These are phyloP conservation scores for Suillus variegatus DNA, from an alignment of 768 basidiomycete genomes.

Conservation along the genomic window DNA sequence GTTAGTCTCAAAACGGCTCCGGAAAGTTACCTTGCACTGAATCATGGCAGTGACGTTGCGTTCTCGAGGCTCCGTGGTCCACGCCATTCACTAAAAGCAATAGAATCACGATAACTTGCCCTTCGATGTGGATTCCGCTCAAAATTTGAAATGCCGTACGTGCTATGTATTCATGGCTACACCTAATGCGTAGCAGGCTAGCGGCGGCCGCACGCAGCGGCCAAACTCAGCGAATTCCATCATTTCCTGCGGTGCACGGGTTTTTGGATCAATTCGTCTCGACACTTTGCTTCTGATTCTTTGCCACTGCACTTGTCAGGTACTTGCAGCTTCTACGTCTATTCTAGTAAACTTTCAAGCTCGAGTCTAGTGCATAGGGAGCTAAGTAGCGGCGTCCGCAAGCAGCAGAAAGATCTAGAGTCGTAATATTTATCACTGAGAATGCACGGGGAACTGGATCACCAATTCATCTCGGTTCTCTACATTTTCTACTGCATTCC, in stretches of 20 bases:
- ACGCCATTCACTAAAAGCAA: not conserved
- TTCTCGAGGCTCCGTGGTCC: not conserved
- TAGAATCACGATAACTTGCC: not conserved
- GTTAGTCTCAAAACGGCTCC: not conserved
- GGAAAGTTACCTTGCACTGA: not conserved
- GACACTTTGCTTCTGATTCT: not conserved
- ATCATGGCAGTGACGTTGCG: not conserved
- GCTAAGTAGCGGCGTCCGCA: not conserved
- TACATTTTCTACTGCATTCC: not conserved
- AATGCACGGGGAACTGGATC: not conserved
- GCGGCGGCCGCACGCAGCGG: not conserved
- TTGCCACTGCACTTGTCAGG: not conserved
- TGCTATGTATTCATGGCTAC: not conserved
- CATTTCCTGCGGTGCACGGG: not conserved
- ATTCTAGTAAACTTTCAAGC: not conserved
- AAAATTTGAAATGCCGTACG: constrained; percentile 3
- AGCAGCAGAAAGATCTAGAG: not conserved
- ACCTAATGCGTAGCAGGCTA: not conserved
- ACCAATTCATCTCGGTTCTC: not conserved
- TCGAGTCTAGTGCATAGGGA: not conserved
- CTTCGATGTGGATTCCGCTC: not conserved
- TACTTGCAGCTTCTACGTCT: not conserved
- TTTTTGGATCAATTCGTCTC: not conserved
- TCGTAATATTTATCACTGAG: not conserved
- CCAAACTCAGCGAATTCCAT: not conserved